A percentile compares a stretch with the other conserved stretches of the same genome.
Conservation (phyloP, 306 rosid species). For the Trifolium fragiferum region DNA sequence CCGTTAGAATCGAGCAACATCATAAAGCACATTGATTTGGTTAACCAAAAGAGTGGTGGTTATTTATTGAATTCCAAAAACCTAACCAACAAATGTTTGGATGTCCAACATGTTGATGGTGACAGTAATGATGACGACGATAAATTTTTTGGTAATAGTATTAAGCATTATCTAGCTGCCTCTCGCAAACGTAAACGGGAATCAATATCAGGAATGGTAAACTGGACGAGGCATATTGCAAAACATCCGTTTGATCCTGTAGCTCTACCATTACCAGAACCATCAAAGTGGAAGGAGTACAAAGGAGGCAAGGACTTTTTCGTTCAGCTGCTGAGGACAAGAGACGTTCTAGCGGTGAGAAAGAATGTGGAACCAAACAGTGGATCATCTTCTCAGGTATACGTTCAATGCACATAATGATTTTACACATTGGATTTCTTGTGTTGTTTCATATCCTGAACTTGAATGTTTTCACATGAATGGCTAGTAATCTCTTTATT, state of each 20-base stretch:
- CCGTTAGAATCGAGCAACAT: conserved; percentile 44
- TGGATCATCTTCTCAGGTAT: conserved; percentile 70
- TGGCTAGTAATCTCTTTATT: conserved; percentile 27
- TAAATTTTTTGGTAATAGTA: conserved; percentile 24
- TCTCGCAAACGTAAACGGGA: conserved; percentile 70
- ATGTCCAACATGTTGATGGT: conserved; percentile 20
- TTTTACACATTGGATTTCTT: conserved; percentile 9
- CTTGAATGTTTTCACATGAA: conserved; percentile 27
- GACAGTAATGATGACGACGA: conserved; percentile 37
- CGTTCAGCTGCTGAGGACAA: conserved; percentile 65
- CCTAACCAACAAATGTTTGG: conserved; percentile 34
- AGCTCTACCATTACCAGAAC: conserved; percentile 53
- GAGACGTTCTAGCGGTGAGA: conserved; percentile 52
- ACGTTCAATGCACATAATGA: conserved; percentile 33
- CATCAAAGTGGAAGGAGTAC: conserved; percentile 64
- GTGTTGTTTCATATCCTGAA: conserved; percentile 25
- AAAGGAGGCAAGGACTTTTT: conserved; percentile 56
- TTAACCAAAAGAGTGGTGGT: conserved; percentile 38
- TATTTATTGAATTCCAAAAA: conserved; percentile 37
- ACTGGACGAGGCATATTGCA: conserved; percentile 67
- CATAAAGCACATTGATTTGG: conserved; percentile 41
- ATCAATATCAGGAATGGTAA: conserved; percentile 63
- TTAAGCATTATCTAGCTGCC: conserved; percentile 30
- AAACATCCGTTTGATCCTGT: conserved; percentile 59
- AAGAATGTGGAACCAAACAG: conserved; percentile 46